Evolutionary conservation across 2,329 filamentous ascomycete species (phyloP).

Genomic region (Fusarium acutatum): DNA sequence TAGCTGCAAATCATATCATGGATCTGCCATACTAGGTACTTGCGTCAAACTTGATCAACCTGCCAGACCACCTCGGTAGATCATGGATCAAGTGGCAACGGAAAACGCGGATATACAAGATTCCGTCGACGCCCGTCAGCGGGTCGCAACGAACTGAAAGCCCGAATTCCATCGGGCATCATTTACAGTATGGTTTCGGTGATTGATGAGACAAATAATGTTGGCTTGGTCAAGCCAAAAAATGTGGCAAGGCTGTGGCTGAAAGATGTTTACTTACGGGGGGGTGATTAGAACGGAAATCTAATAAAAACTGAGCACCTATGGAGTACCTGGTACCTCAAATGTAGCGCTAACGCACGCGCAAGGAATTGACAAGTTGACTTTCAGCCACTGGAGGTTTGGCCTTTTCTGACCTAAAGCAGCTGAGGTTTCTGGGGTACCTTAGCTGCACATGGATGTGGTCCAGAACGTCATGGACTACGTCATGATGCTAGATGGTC

Average conservation of each 20-base stretch:
- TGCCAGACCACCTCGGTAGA: background rate
- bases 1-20: background rate
- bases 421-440: background rate
- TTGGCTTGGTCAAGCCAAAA: background rate
- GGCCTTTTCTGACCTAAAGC: background rate
- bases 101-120: background rate
- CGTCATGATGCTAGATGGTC: constrained; percentile 24
- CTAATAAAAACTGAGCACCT: background rate
- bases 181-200: background rate
- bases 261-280: background rate
- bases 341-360: background rate
- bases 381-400: background rate
- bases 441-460: background rate
- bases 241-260: background rate
- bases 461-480: constrained; percentile 7
- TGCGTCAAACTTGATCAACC: background rate
- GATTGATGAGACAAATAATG: background rate
- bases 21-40: background rate
- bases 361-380: background rate
- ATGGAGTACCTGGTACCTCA: background rate
- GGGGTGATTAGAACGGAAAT: background rate
- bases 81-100: constrained; percentile 18
- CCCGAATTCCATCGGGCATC: constrained; percentile 21
- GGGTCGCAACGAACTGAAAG: background rate
- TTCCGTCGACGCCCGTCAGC: background rate